These are phyloP conservation scores for Rutstroemia sp. DNA, from an alignment of 2,329 filamentous ascomycete species.

Conservation along the genomic window DNA sequence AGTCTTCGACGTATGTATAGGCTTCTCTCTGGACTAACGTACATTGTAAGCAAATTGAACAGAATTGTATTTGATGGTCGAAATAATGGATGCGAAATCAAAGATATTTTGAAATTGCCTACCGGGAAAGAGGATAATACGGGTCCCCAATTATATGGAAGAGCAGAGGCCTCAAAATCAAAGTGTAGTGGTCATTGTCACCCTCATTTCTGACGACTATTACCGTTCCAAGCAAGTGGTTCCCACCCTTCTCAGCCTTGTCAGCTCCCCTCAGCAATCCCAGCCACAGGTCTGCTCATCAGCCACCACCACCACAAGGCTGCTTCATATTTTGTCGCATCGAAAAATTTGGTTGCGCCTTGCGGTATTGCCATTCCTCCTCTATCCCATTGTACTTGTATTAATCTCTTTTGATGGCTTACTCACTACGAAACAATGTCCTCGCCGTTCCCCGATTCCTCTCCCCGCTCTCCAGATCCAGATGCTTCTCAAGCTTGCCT, in stretches of 20 bases:
- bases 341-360: background rate
- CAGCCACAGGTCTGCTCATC: background rate
- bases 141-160: too few species aligned
- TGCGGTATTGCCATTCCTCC: background rate
- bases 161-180: too few species aligned
- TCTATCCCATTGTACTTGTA: background rate
- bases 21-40: background rate
- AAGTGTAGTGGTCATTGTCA: background rate
- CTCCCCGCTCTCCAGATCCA: slow-evolving; percentile 9
- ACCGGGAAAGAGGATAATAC: background rate
- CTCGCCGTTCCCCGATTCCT: slow-evolving; percentile 8
- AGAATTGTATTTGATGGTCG: background rate
- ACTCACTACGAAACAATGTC: slow-evolving; percentile 21
- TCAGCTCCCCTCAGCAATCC: background rate
- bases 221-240: too few species aligned
- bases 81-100: background rate
- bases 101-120: background rate
- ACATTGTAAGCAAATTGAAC: background rate
- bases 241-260: background rate
- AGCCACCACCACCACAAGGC: background rate
- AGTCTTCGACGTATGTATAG: slow-evolving; percentile 8
- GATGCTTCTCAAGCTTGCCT: slow-evolving; percentile 20
- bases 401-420: slow-evolving; percentile 16
- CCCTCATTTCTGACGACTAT: background rate
- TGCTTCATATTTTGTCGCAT: background rate